Base-by-base conservation (phyloP, 805 yeast genomes). In the Nakazawaea wickerhamii region DNA sequence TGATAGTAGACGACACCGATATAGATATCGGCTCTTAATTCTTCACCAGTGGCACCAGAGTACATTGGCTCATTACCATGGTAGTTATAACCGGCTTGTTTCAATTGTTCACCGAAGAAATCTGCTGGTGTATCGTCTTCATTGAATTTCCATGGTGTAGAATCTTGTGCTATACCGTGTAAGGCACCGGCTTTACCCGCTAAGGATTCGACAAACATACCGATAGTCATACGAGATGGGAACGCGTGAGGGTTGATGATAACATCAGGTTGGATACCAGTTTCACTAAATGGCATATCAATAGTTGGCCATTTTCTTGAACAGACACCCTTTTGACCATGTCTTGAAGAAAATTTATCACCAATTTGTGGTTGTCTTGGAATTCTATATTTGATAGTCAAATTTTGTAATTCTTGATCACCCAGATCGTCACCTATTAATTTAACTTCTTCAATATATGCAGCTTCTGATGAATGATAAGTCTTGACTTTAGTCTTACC, bases 171-270 rank as follows among this genome's bases (percentile, higher is more conserved):
- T 59, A 90, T 82, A 57, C 99, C 99, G 54, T 93, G 99, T 55
- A 93, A 68, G 5, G 96, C 96, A 62, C 99, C 99, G 4, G 98
- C 93, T 65, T 93, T 93, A 59, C 99, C 99, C n/a, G 99, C 98
- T 44, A 93, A 67, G 41, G 95, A 84, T 67, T 93, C 99, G 38
- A 93, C 97, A 67, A 93, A 93, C 98, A 93, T 93, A 71, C 99
- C 99, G 65, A 93, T 91, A 10, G 99, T 93, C 99, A 93, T 93
- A 73, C 99, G 93, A 38, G 98, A 91, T 54, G 99, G 99, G 91
- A 91, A 93, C 52, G 98, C 99, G 63, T 91, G 99, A 3, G 99
- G 99, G 63, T 93, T 93, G 59, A 93, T 93, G 59, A 93, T 93
- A 53, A 93, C 84, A 67, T 93, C 99, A 2, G 99, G 99, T 63